Evolutionary conservation across 805 yeast genomes (phyloP), one percentile per base, ranked within the genome.

Genomic region (Millerago galiae): DNA sequence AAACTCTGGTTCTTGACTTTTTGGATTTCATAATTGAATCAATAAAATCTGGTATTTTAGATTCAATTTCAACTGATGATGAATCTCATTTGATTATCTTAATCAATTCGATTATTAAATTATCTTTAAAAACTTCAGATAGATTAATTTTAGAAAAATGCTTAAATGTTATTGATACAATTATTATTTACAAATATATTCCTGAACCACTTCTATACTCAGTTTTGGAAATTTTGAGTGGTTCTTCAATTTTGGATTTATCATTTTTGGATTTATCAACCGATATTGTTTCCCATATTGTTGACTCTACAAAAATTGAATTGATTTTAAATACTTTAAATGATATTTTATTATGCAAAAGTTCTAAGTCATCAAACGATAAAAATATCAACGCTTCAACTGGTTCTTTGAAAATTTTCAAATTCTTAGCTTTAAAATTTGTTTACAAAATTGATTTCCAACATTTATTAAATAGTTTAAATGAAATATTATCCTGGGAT

Each of bases 221-320:
- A 6, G 58, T 68, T 1, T 54, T 78, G 3, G 67, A 66, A 41
- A 65, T 75, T 12, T 51, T 79, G 8, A 71, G 81, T 46, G 73
- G 73, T 2, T 60, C 71, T 1, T 56, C 66, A 26, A 58, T 65
- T 1, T 49, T 67, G 26, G 65, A 68, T 14, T 59, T 66, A 8
- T 53, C 60, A 5, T 61, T 72, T 29, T 54, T 55, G 8, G 63
- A 59, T 5, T 33, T 60, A 7, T 59, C 70, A 1, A 67, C 72
- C 63, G 63, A 64, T 5, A 58, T 71, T 3, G 58, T 76, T 8
- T 51, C 54, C 13, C 63, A 63, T 32, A 52, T 81, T 17, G 46
- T 52, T 35, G 49, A 48, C 25, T 38, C 43, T 15, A 34, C 18
- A 34, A 8, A 46, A 44, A 15, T 47, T 50, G 45, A 50, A 9